phyloP scores from a whole-genome alignment of 345 rosid genomes.

The Excoecaria cochinchinensis region DNA sequence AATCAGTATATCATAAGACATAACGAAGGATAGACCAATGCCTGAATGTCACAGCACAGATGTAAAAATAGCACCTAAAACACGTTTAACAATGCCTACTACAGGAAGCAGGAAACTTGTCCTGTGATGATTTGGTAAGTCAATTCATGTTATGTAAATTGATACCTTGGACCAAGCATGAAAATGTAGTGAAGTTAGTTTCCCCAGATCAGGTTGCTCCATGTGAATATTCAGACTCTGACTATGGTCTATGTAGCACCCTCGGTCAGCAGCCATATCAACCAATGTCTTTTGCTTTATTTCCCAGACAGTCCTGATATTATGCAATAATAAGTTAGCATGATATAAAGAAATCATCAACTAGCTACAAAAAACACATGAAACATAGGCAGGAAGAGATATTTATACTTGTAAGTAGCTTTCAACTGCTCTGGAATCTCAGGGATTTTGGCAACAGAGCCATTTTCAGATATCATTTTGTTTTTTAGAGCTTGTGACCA shows the following conservation, averaged over 20 bases:
- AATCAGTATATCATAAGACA: neutral
- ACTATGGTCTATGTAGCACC: slow-evolving; percentile 87
- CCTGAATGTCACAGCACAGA: neutral
- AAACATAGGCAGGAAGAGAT: neutral
- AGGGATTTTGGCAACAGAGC: slow-evolving; percentile 63
- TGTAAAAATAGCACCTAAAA: slow-evolving; percentile 3
- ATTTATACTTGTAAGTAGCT: slow-evolving; percentile 61
- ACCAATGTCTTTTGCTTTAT: slow-evolving; percentile 83
- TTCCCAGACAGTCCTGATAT: slow-evolving; percentile 85
- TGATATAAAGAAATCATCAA: neutral
- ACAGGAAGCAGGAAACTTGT: too few species aligned
- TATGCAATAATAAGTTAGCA: neutral
- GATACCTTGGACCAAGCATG: slow-evolving; percentile 80
- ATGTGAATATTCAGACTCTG: slow-evolving; percentile 89
- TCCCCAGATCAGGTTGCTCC: slow-evolving; percentile 75
- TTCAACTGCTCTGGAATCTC: slow-evolving; percentile 70
- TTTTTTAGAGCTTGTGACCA: slow-evolving; percentile 78
- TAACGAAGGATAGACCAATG: neutral
- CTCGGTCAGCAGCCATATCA: slow-evolving; percentile 88
- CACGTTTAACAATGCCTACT: neutral
- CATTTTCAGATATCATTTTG: slow-evolving; percentile 62
- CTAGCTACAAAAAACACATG: neutral
- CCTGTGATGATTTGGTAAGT: neutral
- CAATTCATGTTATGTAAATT: neutral
- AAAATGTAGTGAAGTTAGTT: slow-evolving; percentile 80